A percentile compares a stretch with the other conserved stretches of the same genome.
These are phyloP conservation scores for Astraeus odoratus DNA, from an alignment of 768 basidiomycete species.

Conservation along the genomic window DNA sequence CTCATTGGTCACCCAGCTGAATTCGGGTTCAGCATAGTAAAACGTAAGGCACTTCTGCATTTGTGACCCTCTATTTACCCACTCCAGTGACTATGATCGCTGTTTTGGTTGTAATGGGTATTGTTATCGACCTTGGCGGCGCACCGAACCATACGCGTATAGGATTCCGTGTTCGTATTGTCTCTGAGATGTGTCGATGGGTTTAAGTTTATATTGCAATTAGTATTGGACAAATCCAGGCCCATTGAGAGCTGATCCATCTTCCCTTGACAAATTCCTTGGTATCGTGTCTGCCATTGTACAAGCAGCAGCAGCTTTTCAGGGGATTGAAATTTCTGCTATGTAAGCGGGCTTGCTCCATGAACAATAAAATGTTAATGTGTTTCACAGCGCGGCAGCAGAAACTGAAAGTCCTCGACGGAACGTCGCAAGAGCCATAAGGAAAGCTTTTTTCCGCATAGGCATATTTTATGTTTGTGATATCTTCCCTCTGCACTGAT, in stretches of 20 bases:
- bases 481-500: not conserved
- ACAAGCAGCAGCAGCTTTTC: constrained; percentile 50
- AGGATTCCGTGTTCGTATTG: constrained; percentile 53
- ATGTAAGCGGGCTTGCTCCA: constrained; percentile 13
- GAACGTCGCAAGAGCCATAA: constrained; percentile 69
- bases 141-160: constrained; percentile 41
- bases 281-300: constrained; percentile 42
- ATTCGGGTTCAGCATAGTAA: constrained; percentile 60
- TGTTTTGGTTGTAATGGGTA: constrained; percentile 52
- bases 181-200: not conserved
- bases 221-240: constrained; percentile 43
- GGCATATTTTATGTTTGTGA: constrained; percentile 62
- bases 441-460: constrained; percentile 76
- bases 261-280: constrained; percentile 9
- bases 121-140: constrained; percentile 75
- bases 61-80: not conserved
- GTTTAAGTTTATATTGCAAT: constrained; percentile 15
- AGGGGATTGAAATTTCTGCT: constrained; percentile 44
- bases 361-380: not conserved
- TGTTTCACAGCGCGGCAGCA: constrained; percentile 50
- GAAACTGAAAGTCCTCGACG: constrained; percentile 74
- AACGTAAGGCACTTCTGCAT: constrained; percentile 31
- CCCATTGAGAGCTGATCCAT: constrained; percentile 27
- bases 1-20: constrained; percentile 35
- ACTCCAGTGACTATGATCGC: constrained; percentile 49